Percentiles rank a stretch among this genome's conserved stretches.
phyloP scores from a whole-genome alignment of 2,329 filamentous ascomycete species.

The Fusarium sp. region DNA sequence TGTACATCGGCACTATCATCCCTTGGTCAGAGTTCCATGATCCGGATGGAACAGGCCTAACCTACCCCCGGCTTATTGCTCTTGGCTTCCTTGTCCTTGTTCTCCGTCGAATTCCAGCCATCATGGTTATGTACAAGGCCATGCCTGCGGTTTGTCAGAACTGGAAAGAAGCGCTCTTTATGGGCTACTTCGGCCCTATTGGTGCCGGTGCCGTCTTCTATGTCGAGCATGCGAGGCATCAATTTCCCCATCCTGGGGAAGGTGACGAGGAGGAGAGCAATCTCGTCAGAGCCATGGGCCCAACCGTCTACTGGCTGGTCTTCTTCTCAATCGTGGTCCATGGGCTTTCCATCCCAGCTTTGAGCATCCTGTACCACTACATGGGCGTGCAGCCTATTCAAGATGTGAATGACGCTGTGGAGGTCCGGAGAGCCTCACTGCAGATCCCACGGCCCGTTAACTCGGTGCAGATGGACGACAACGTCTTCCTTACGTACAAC shows the following conservation, averaged over 20 bases:
- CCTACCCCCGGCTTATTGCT: too few relatives aligned
- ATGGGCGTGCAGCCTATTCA: not conserved
- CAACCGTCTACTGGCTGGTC: constrained; percentile 57
- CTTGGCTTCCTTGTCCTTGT: not conserved
- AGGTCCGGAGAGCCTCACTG: not conserved
- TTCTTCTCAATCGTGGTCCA: constrained; percentile 44
- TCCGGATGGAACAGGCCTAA: too few relatives aligned
- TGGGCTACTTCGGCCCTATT: constrained; percentile 80
- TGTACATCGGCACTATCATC: too few relatives aligned
- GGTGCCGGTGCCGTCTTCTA: constrained; percentile 84
- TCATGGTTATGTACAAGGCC: not conserved
- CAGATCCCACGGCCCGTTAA: not conserved
- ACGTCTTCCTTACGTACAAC: not conserved
- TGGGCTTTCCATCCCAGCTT: not conserved
- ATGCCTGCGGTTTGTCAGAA: constrained; percentile 19
- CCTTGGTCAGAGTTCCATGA: too few relatives aligned
- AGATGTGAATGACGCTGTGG: not conserved
- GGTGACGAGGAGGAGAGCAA: constrained; percentile 51
- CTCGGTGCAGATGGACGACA: not conserved
- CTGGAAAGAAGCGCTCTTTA: constrained; percentile 70
- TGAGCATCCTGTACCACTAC: not conserved
- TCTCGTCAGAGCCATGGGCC: constrained; percentile 51
- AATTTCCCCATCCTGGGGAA: constrained; percentile 52
- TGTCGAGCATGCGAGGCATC: constrained; percentile 61
- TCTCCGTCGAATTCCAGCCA: not conserved